Base-by-base conservation (phyloP, 225 moss, liverwort and hornwort genomes). In the Anthoceros angustus region DNA sequence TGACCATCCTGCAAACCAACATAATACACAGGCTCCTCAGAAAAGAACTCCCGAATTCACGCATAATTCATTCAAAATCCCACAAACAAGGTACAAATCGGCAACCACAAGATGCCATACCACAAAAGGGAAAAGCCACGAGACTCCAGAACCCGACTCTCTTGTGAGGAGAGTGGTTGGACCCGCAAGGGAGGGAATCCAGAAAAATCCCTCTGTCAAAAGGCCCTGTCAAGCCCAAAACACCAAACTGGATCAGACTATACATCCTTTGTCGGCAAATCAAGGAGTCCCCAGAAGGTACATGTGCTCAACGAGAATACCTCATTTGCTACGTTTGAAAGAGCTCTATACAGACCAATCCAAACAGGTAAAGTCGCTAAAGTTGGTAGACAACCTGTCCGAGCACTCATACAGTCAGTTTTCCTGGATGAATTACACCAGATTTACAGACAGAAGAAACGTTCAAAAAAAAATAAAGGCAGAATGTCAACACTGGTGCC, bases 321-420 rank as follows among this genome's bases (percentile, higher is more conserved):
- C 83, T 98, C 98, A 50, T 98, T 98, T 5, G 98, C 98, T 42
- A 98, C 98, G 78, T 98, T 98, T 26, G 98, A 98, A 18, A 98
- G 77, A 39, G 98, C 98, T 64, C 98, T 78, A 71, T 98, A 98
- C 8, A 98, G 75, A 64, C 98, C 98, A 67, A 98, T 98, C 98
- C 98, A 98, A 39, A 98, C 86, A 20, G 98, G 98, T 41, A 98
- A 77, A 2, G 98, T 98, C 46, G 98, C 98, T 41, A 98, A 74
- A 24, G 98, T 98, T 41, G 98, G 98, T 64, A 98, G 76, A 72
- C 98, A 98, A 66, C 98, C 98, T 86, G 74, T 32, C 32, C 32
- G 32, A 32, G 32, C 32, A 32, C 4, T 32, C 32, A 32, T n/a
- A n/a, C 2, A 32, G 32, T 32, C 32, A 32, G 32, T 4, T 32